phyloP scores from a whole-genome alignment of 2,329 filamentous ascomycete species.

The Aspergillus awamori region DNA sequence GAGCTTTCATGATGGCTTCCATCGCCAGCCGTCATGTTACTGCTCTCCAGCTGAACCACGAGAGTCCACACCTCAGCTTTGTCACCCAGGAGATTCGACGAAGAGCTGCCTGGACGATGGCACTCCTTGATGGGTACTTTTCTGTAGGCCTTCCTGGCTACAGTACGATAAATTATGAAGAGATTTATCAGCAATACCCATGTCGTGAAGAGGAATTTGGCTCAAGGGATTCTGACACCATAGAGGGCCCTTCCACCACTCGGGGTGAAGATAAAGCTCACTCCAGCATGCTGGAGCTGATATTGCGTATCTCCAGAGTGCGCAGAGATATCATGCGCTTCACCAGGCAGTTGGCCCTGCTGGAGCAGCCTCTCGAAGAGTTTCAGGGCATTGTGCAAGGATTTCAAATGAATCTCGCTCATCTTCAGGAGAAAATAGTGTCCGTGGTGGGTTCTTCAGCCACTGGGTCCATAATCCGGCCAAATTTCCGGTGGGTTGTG shows the following conservation, averaged over 20 bases:
- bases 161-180: background rate
- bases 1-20: conserved; percentile 1
- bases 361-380: background rate
- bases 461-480: background rate
- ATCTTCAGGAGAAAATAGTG: background rate
- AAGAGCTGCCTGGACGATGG: conserved; percentile 4
- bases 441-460: background rate
- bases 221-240: background rate
- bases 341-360: background rate
- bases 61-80: conserved; percentile 1
- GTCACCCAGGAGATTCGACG: background rate
- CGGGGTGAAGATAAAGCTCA: background rate
- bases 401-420: background rate
- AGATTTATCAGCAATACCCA: conserved; percentile 3
- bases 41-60: background rate
- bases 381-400: background rate
- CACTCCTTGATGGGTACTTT: background rate
- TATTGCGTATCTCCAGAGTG: background rate
- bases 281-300: background rate
- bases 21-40: conserved; percentile 1
- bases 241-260: background rate
- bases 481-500: background rate
- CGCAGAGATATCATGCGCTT: conserved; percentile 4
- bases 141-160: background rate
- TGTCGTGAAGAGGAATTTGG: conserved; percentile 5